phyloP scores from a whole-genome alignment of 441 rosid genomes.

The Pelargonium citronellum region DNA sequence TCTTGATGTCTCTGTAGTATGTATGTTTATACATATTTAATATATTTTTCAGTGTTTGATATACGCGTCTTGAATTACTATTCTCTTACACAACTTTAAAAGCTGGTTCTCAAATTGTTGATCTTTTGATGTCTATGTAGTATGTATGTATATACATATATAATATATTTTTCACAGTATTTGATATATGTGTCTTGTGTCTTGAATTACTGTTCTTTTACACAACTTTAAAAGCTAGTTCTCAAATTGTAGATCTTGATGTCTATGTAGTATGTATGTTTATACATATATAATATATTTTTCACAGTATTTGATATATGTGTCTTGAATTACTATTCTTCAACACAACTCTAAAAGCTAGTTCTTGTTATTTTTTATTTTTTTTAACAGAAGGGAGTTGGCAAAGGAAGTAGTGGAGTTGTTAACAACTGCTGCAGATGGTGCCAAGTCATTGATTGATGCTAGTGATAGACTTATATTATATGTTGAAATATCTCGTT shows the following conservation, averaged over 20 bases:
- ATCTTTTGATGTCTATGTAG: background rate
- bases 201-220: background rate
- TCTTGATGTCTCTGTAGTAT: background rate
- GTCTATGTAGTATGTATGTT: background rate
- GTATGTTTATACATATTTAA: background rate
- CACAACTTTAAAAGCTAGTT: background rate
- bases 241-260: constrained; percentile 6
- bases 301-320: constrained; percentile 1
- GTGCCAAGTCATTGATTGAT: constrained; percentile 93
- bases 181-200: constrained; percentile 5
- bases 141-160: background rate
- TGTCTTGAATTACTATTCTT: background rate
- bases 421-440: constrained; percentile 86
- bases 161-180: background rate
- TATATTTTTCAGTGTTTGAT: background rate
- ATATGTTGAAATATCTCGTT: constrained; percentile 84
- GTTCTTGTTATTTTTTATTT: constrained; percentile 14
- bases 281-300: background rate
- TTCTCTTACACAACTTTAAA: background rate
- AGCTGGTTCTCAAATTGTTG: constrained; percentile 7
- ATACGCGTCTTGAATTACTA: background rate
- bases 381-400: constrained; percentile 60
- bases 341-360: background rate
- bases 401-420: constrained; percentile 86
- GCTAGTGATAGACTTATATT: constrained; percentile 81